These are phyloP conservation scores for Penicillium griseofulvum DNA, from an alignment of 2,329 filamentous ascomycete species.

Conservation along the genomic window DNA sequence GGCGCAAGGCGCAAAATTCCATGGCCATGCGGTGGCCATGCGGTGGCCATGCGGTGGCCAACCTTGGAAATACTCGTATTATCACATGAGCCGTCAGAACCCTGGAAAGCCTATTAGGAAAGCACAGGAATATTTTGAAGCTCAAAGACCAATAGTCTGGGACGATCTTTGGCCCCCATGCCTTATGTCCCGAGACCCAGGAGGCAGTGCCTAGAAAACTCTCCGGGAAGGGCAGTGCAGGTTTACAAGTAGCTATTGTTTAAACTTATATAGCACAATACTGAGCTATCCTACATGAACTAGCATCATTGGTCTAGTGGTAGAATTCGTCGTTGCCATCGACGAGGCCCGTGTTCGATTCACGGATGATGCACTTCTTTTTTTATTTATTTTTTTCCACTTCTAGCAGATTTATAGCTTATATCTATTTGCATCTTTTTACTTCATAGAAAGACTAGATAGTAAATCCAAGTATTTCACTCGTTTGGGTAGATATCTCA, in stretches of 20 bases:
- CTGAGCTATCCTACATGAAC: conserved; percentile 1
- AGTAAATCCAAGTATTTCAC: neutral
- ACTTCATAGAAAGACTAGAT: neutral
- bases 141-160: neutral
- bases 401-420: no score
- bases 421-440: neutral
- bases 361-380: conserved; percentile 43
- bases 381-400: conserved; percentile 8
- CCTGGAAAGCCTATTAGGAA: neutral
- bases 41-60: neutral
- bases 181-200: neutral
- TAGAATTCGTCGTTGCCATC: conserved; percentile 49
- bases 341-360: conserved; percentile 49
- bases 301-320: conserved; percentile 47
- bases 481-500: neutral
- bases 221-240: neutral
- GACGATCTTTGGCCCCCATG: neutral
- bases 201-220: neutral
- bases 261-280: no score
- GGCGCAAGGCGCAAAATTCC: no score
- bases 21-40: neutral
- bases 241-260: no score
- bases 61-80: no score
- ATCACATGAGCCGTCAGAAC: neutral
- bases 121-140: neutral